These are phyloP conservation scores for Vaccinium darrowii DNA, from an alignment of 148 eudicot species.

Conservation along the genomic window DNA sequence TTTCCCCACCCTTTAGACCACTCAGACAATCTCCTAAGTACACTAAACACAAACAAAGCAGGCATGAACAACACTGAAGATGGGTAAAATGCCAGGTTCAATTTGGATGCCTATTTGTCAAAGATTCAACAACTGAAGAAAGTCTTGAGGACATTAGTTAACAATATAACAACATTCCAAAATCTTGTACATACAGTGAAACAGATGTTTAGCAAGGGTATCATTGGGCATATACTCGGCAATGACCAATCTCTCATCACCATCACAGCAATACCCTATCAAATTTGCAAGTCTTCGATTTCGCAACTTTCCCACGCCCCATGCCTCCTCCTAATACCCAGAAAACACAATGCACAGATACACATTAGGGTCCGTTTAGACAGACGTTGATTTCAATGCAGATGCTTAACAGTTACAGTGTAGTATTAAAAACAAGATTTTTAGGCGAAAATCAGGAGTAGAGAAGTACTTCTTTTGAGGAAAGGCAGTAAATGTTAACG, in stretches of 20 bases:
- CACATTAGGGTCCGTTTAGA: background rate
- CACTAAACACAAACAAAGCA: constrained; percentile 3
- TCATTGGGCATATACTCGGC: constrained; percentile 97
- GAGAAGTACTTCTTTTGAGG: too few relatives aligned
- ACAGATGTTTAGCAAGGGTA: constrained; percentile 91
- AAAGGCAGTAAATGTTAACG: too few relatives aligned
- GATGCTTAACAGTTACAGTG: background rate
- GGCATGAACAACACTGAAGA: background rate
- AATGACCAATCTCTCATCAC: constrained; percentile 89
- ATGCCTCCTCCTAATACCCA: constrained; percentile 70
- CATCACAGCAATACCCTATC: constrained; percentile 92
- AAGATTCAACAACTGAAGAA: constrained; percentile 2
- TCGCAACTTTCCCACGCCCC: constrained; percentile 84
- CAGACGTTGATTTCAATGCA: background rate
- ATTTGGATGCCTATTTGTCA: background rate
- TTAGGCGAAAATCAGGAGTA: background rate
- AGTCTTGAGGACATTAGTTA: background rate
- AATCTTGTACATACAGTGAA: constrained; percentile 61
- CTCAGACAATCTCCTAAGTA: background rate
- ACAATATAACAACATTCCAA: background rate
- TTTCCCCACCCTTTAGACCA: constrained; percentile 10
- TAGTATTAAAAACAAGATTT: background rate
- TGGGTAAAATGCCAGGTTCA: background rate
- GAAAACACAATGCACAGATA: background rate
- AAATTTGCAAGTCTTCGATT: constrained; percentile 76